Evolutionary conservation across 257 asterid species (phyloP), one percentile per base, ranked within the genome.

Genomic region (Fraxinus excelsior): DNA sequence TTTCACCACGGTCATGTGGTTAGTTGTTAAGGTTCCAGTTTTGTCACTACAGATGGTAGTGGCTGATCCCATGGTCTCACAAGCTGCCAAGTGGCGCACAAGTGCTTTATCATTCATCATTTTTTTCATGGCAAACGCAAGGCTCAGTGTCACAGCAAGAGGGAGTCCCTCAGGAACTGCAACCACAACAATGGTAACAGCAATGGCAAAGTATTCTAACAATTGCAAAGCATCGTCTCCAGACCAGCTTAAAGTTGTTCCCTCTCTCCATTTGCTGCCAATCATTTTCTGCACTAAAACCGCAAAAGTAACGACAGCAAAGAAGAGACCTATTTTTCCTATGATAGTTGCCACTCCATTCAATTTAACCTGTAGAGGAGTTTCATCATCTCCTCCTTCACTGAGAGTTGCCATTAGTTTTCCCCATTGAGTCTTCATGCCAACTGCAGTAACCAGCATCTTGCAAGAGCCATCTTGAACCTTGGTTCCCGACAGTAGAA

Each of bases 141-240:
- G 91, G 25, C 97, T 94, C 42, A 94, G 71, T 7, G 99, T 94
- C 64, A 94, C 99, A 1, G 99, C 99, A 49, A 95, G 73, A 69
- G 99, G 99, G n/a, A 95, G 81, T 2, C 98, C 97, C 78, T 94
- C 98, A 0, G 98, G 98, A 49, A 94, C 98, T 31, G 98, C 98
- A 42, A 94, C 98, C 9, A 94, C 98, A 4, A 94, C 98, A 66
- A 94, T 94, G 42, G 98, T 94, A 53, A 94, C 97, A 3, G 97
- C 96, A 66, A 93, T 83, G 18, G 98, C 97, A 49, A 93, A 93
- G 83, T 93, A 93, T 73, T 93, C 97, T 10, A 94, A 78, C 75
- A 94, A 75, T 73, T 89, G 95, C 64, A 92, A 19, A 1, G 97
- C 97, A 64, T 94, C 96, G 21, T 91, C 96, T 7, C 94, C 96